These are phyloP conservation scores for Saturnispora serradocipensis DNA, from an alignment of 805 yeast species.

Conservation along the genomic window DNA sequence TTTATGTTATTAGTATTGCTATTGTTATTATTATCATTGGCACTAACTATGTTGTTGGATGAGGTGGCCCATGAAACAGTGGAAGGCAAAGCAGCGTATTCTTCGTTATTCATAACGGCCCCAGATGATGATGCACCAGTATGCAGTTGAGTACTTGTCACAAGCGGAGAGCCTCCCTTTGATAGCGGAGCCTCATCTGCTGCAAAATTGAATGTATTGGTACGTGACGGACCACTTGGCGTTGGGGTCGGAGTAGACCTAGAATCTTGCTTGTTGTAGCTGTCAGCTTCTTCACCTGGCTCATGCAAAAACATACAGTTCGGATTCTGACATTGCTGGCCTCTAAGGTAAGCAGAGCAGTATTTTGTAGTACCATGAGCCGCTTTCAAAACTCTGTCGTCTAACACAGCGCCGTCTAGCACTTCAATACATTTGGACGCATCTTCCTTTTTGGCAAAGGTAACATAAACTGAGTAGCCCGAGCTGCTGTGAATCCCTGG, in stretches of 20 bases:
- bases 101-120: not conserved
- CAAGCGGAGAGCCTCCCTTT: slow-evolving; percentile 25
- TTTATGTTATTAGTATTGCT: slow-evolving; percentile 22
- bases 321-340: slow-evolving; percentile 95
- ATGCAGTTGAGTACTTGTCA: slow-evolving; percentile 13
- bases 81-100: slow-evolving; percentile 43
- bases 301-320: slow-evolving; percentile 98
- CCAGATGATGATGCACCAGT: not conserved
- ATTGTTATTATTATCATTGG: slow-evolving; percentile 29
- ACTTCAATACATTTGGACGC: slow-evolving; percentile 90
- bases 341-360: slow-evolving; percentile 91
- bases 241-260: not conserved
- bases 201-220: slow-evolving; percentile 49
- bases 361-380: slow-evolving; percentile 98
- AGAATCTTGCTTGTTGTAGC: slow-evolving; percentile 77
- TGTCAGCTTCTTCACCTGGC: slow-evolving; percentile 99
- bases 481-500: slow-evolving; percentile 37
- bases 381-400: slow-evolving; percentile 82
- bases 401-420: slow-evolving; percentile 86
- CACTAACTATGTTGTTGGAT: slow-evolving; percentile 20
- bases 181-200: slow-evolving; percentile 38
- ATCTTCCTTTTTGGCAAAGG: slow-evolving; percentile 87
- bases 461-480: slow-evolving; percentile 92
- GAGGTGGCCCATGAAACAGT: slow-evolving; percentile 56
- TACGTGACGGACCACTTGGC: not conserved